phyloP scores from a whole-genome alignment of 78 protist genomes.

The Pirum gemmata region DNA sequence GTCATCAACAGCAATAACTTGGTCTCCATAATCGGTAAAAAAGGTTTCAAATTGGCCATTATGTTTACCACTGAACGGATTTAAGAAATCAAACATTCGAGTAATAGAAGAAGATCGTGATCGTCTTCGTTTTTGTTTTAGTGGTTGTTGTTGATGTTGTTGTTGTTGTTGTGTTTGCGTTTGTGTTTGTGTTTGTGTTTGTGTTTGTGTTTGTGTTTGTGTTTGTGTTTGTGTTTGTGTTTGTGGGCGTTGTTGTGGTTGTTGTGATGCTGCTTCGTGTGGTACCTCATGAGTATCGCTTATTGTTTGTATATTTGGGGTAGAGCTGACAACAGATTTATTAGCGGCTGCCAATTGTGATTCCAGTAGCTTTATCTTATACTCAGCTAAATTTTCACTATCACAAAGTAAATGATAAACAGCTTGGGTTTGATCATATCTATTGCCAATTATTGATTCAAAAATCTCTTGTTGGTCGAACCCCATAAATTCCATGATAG shows the following conservation, averaged over 20 bases:
- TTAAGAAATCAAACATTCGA: neutral
- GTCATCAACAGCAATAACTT: too few relatives aligned
- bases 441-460: neutral
- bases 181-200: too few relatives aligned
- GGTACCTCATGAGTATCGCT: neutral
- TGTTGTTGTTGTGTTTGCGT: too few relatives aligned
- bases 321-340: too few relatives aligned
- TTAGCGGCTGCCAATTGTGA: too few relatives aligned
- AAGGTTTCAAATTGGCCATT: neutral
- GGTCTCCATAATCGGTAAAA: too few relatives aligned
- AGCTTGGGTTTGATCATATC: slow-evolving; percentile 27
- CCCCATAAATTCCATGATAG: slow-evolving; percentile 31
- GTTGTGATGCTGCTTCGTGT: too few relatives aligned
- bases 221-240: too few relatives aligned
- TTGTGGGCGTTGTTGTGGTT: too few relatives aligned
- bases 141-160: neutral
- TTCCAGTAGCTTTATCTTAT: neutral
- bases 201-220: neutral
- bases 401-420: slow-evolving; percentile 31
- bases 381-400: slow-evolving; percentile 1
- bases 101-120: neutral
- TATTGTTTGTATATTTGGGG: neutral
- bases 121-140: neutral
- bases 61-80: neutral
- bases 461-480: neutral